A percentile compares a stretch with the other conserved stretches of the same genome.
Conservation (phyloP, 306 rosid species). For the Trichosanthes cucumerina region DNA sequence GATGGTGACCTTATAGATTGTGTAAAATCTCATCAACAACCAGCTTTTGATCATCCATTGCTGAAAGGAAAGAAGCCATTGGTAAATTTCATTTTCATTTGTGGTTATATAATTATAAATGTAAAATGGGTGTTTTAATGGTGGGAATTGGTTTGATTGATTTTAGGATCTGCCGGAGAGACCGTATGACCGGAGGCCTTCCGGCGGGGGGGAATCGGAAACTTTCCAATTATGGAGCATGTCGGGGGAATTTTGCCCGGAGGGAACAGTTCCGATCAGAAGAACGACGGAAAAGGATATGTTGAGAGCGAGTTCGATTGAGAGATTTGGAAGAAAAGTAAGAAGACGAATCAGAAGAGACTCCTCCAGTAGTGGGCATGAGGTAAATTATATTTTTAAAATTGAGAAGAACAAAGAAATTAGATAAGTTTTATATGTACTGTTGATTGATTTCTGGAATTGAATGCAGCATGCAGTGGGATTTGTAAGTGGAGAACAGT, state of each 20-base stretch:
- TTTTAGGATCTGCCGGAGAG: conserved; percentile 71
- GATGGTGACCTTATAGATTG: conserved; percentile 83
- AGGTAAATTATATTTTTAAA: conserved; percentile 33
- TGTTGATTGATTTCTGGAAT: too few species aligned
- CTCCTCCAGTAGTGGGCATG: conserved; percentile 74
- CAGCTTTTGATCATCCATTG: conserved; percentile 88
- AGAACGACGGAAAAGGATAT: conserved; percentile 70
- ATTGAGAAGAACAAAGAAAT: too few species aligned
- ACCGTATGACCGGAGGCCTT: conserved; percentile 29
- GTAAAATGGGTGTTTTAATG: too few species aligned
- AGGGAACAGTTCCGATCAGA: conserved; percentile 75
- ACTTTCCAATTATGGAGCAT: conserved; percentile 60
- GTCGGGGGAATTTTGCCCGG: conserved; percentile 65
- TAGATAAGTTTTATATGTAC: too few species aligned
- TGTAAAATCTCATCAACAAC: conserved; percentile 61
- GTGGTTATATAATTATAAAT: not conserved
- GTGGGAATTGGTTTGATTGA: not conserved
- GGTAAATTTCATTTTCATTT: conserved; percentile 24
- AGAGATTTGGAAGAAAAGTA: conserved; percentile 62
- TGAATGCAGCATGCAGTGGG: conserved; percentile 99
- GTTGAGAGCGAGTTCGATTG: conserved; percentile 56
- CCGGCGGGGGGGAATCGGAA: conserved; percentile 24
- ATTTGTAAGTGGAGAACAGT: conserved; percentile 70
- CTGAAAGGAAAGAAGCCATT: conserved; percentile 62
- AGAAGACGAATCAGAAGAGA: conserved; percentile 60